Conservation (phyloP, 1,139 yeast genomes). For the Candida sp. region DNA sequence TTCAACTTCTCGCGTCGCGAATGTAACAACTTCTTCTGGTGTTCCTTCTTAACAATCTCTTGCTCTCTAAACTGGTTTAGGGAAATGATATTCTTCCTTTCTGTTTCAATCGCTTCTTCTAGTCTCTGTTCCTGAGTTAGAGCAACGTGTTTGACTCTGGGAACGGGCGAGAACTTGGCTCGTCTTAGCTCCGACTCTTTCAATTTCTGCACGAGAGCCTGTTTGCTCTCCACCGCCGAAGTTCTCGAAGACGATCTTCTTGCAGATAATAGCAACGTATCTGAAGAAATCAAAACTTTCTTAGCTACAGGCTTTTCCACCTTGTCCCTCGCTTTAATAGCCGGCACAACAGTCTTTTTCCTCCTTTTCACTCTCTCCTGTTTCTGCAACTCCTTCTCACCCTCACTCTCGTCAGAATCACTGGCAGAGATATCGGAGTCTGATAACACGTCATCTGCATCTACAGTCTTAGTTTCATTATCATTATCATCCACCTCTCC, state of each 20-base stretch:
- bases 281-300: constrained; percentile 32
- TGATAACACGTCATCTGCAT: constrained; percentile 47
- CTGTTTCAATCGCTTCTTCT: constrained; percentile 85
- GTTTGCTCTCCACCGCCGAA: constrained; percentile 75
- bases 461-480: constrained; percentile 16
- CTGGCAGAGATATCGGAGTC: constrained; percentile 51
- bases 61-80: constrained; percentile 77
- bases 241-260: constrained; percentile 79
- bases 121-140: constrained; percentile 85
- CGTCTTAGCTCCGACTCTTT: constrained; percentile 69
- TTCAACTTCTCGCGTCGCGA: constrained; percentile 59
- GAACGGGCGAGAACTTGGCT: constrained; percentile 44
- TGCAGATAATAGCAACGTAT: constrained; percentile 42
- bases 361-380: constrained; percentile 44
- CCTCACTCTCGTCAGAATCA: constrained; percentile 59
- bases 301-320: constrained; percentile 16
- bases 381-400: constrained; percentile 59
- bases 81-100: constrained; percentile 68
- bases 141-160: constrained; percentile 42
- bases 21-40: constrained; percentile 68
- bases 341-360: constrained; percentile 37
- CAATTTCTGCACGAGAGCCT: constrained; percentile 72
- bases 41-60: constrained; percentile 77
- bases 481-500: constrained; percentile 10
- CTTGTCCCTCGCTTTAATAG: constrained; percentile 35